Base-by-base conservation (phyloP, 495 filamentous ascomycete genomes). In the Aspergillus conjunctus region DNA sequence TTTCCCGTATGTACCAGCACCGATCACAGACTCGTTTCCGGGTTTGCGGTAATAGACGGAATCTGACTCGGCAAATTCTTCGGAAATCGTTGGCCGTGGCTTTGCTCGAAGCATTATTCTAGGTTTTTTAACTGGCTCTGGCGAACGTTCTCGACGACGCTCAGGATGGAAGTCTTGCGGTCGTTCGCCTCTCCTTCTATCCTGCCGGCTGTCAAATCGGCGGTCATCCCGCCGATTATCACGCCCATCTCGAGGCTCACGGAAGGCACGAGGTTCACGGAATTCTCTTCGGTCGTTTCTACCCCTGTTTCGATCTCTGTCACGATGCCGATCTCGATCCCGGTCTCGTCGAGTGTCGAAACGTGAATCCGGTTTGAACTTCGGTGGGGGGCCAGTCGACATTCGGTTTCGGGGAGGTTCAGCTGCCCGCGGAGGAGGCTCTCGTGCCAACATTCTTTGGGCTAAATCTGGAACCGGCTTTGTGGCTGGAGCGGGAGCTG, bases 1-100 rank as follows among this genome's bases (percentile, higher is more conserved):
- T 71, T 99, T 98, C 43, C 93, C 94, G 69, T 94, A 97, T 1
- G 91, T 97, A 26, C 93, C 93, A 43, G 92, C 94, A 32, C 93
- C 93, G 10, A 97, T 87, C 3, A 97, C 91, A 8, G 92, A 96
- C 70, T 95, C 92, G 67, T 97, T 95, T 5, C 93, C 93, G 0
- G 93, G 92, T 67, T 96, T 96, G 60, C 92, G 80, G 73, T 87
- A 94, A 73, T 91, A 97, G 15, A 96, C 91, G 4, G 92, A 96
- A 48, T 91, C 89, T 2, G 91, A 92, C 4, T 79, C 72, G 31
- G 86, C 83, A 68, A 93, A 85, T 21, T 96, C 91, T 20, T 84
- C 71, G 1, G 86, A 74, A 3, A 97, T 76, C 9, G 79, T 83
- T 12, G 90, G 91, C 53, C 87, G 86, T 58, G 86, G 80, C 63